Base-by-base conservation (phyloP, 176 grass and related monocot species). In the Puya raimondii region DNA sequence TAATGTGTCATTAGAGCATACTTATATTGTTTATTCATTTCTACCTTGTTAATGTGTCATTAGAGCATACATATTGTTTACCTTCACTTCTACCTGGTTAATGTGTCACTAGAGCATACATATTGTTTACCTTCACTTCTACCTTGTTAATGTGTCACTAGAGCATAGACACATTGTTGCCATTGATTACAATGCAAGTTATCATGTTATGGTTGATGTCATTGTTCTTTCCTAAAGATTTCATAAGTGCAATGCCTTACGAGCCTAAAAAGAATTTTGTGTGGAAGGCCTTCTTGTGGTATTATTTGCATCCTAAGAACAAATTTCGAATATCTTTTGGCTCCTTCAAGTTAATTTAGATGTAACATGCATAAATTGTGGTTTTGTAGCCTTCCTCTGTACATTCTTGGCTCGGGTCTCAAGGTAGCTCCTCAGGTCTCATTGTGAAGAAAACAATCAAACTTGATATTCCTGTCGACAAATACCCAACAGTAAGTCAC, bases 381-480 rank as follows among this genome's bases (percentile, higher is more conserved):
- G 76, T 69, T 72, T 81, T 85, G 77, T 86, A 97, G 86, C 76
- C 87, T 77, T 89, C 93, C 81, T 84, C 86, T 80, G 79, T 78
- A 80, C 85, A 89, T 87, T 83, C 81, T 23, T 97, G 89, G 93
- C 79, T 89, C 54, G 89, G 89, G 49, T 92, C 89, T 49, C 81
- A 97, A 83, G 82, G 93, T 64, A 87, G 86, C 74, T 90, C 89
- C 0, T 87, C 93, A 73, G 89, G 86, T 79, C 71, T 92, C 47
- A 80, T 97, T 83, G 81, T 92, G 18, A 97, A 92, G 84, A 97
- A 97, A 87, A 87, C 86, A 56, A 87, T 92, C 58, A 97, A 80
- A 79, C 82, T 97, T 65, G 93, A 92, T 59, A 92, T 97, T 65
- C 93, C 93, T 54, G 79, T 90, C 51, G 93, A 90, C 26, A 80